These are phyloP conservation scores for Rutstroemia sp. DNA, from an alignment of 2,329 filamentous ascomycete species.

Conservation along the genomic window DNA sequence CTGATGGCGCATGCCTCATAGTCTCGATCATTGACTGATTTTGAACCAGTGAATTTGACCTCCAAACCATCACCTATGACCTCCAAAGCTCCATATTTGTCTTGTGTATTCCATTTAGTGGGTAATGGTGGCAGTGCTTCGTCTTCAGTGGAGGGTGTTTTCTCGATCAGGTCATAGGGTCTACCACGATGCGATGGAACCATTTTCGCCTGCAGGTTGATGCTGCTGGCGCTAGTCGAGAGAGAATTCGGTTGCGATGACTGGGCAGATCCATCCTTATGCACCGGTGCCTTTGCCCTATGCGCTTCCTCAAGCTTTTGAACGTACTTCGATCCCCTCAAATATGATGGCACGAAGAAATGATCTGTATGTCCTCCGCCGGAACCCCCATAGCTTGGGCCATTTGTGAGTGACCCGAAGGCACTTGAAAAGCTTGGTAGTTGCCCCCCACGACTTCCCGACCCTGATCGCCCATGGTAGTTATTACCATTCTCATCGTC, in stretches of 20 bases:
- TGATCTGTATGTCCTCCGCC: slow-evolving; percentile 27
- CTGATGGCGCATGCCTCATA: slow-evolving; percentile 78
- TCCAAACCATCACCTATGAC: slow-evolving; percentile 67
- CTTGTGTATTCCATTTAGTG: slow-evolving; percentile 71
- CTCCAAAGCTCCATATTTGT: slow-evolving; percentile 69
- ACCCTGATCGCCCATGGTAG: slow-evolving; percentile 19
- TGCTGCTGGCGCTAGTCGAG: slow-evolving; percentile 49
- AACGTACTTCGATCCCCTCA: slow-evolving; percentile 70
- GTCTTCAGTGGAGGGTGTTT: slow-evolving; percentile 53
- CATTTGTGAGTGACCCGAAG: slow-evolving; percentile 26
- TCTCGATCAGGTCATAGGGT: slow-evolving; percentile 79
- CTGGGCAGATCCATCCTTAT: slow-evolving; percentile 36
- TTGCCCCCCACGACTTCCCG: slow-evolving; percentile 24
- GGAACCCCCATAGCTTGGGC: slow-evolving; percentile 19
- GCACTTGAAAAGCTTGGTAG: slow-evolving; percentile 30
- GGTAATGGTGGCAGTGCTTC: slow-evolving; percentile 65
- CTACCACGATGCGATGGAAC: slow-evolving; percentile 65
- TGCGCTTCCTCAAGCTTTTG: slow-evolving; percentile 66
- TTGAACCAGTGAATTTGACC: slow-evolving; percentile 50
- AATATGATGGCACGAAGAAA: slow-evolving; percentile 82
- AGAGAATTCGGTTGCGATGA: slow-evolving; percentile 39
- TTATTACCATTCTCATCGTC: slow-evolving; percentile 25
- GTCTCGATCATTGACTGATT: slow-evolving; percentile 43
- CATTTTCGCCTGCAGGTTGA: slow-evolving; percentile 46
- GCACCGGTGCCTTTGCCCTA: slow-evolving; percentile 48